Percentiles rank a stretch among this genome's conserved stretches.
phyloP scores from a whole-genome alignment of 352 stramenopile genomes.

The Phytophthora pseudosyringae region DNA sequence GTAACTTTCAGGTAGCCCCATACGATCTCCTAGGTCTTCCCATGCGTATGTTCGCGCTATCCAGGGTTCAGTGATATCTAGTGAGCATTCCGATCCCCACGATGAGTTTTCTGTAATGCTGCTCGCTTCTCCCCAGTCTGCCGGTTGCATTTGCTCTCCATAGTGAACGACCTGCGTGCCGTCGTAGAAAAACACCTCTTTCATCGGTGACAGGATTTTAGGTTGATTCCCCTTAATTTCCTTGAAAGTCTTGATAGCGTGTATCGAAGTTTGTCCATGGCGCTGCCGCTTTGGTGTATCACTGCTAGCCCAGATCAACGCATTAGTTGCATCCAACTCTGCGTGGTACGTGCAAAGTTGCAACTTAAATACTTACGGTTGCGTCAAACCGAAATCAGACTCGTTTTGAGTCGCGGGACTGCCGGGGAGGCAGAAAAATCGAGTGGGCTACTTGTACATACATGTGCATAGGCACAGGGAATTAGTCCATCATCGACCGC shows the following conservation, averaged over 20 bases:
- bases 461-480: neutral
- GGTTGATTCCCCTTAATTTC: slow-evolving; percentile 6
- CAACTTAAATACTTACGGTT: slow-evolving; percentile 17
- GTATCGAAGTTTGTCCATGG: slow-evolving; percentile 1
- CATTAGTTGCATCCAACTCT: slow-evolving; percentile 4
- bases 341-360: neutral
- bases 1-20: slow-evolving; percentile 24
- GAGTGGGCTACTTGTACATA: slow-evolving; percentile 24
- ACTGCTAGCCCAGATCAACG: slow-evolving; percentile 12
- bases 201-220: slow-evolving; percentile 9
- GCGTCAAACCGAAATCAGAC: slow-evolving; percentile 5
- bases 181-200: slow-evolving; percentile 43
- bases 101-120: slow-evolving; percentile 49
- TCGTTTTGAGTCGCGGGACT: neutral
- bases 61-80: slow-evolving; percentile 39
- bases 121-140: slow-evolving; percentile 32
- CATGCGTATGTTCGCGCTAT: slow-evolving; percentile 41
- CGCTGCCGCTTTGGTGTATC: slow-evolving; percentile 4
- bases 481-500: slow-evolving; percentile 2
- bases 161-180: slow-evolving; percentile 36
- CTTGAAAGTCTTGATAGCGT: neutral
- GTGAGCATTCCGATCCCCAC: slow-evolving; percentile 31
- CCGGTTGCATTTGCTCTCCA: slow-evolving; percentile 6
- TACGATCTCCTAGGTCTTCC: slow-evolving; percentile 51
- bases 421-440: slow-evolving; percentile 32